Conservation (phyloP, 192 early-diverging fungal genomes). For the Podila clonocystis region DNA sequence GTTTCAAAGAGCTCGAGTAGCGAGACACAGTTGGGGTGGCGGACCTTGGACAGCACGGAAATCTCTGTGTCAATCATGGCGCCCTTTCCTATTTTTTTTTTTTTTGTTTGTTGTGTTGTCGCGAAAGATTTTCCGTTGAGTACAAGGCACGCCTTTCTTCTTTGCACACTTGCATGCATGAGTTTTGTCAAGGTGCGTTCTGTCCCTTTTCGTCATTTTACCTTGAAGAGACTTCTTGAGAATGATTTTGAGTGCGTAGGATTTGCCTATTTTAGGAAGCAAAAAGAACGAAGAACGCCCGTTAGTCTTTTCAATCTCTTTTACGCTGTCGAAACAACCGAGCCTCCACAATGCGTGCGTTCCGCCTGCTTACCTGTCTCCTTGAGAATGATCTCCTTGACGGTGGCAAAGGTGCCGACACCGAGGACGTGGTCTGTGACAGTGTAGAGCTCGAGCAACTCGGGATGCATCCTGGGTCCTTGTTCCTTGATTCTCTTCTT, state of each 20-base stretch:
- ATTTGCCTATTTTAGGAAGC: slow-evolving; percentile 35
- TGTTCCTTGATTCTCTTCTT: slow-evolving; percentile 18
- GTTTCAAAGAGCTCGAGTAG: slow-evolving; percentile 78
- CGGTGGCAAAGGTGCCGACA: slow-evolving; percentile 64
- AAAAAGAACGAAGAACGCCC: background rate
- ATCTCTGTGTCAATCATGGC: slow-evolving; percentile 76
- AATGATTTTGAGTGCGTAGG: slow-evolving; percentile 42
- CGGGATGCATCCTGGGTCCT: slow-evolving; percentile 41
- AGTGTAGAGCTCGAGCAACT: slow-evolving; percentile 49
- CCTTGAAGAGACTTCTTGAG: slow-evolving; percentile 62
- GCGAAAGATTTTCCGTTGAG: slow-evolving; percentile 4
- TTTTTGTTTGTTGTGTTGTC: background rate
- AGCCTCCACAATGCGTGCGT: too few species aligned
- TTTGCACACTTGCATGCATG: background rate
- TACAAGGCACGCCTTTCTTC: background rate
- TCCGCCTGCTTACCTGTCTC: slow-evolving; percentile 37
- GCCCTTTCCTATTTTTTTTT: slow-evolving; percentile 57
- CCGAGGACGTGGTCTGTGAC: slow-evolving; percentile 54
- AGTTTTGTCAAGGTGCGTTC: too few species aligned
- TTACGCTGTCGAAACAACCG: too few species aligned
- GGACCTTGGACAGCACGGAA: slow-evolving; percentile 74
- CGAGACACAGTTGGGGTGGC: slow-evolving; percentile 88
- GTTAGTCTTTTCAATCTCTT: background rate
- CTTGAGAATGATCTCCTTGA: slow-evolving; percentile 68
- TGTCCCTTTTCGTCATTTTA: slow-evolving; percentile 4